Percentiles rank a stretch among this genome's conserved stretches.
Evolutionary conservation across 2,329 filamentous ascomycete species (phyloP).

Genomic region (Intubia oerlemansii): DNA sequence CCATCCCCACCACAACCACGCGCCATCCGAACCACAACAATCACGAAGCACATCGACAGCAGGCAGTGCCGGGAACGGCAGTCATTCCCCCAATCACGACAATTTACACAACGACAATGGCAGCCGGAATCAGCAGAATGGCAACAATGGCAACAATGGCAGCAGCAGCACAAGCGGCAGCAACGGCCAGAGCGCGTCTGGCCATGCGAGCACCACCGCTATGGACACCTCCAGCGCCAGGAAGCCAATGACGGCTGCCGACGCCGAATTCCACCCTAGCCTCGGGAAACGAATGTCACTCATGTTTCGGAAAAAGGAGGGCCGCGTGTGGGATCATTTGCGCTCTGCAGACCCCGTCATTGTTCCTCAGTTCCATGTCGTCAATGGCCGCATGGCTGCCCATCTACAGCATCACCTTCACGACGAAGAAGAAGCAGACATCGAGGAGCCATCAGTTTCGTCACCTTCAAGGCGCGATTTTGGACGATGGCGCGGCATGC

Average conservation of each 20-base stretch:
- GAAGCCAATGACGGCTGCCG: too few relatives aligned
- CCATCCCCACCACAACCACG: conserved; percentile 9
- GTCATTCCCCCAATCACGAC: too few relatives aligned
- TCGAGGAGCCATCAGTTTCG: neutral
- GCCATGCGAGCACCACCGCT: neutral
- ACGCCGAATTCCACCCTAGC: neutral
- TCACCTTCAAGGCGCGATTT: too few relatives aligned
- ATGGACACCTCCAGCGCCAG: too few relatives aligned
- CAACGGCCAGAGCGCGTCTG: conserved; percentile 1
- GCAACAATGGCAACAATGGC: neutral
- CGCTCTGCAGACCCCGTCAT: conserved; percentile 37
- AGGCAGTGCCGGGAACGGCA: too few relatives aligned
- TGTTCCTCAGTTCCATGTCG: conserved; percentile 17
- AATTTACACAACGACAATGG: neutral
- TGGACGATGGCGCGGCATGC: too few relatives aligned
- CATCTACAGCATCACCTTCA: neutral
- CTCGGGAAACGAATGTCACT: conserved; percentile 16
- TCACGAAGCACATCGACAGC: neutral
- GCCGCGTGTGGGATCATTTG: conserved; percentile 33
- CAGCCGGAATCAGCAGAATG: neutral
- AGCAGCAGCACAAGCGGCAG: neutral
- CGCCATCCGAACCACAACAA: conserved; percentile 6
- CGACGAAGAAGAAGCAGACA: too few relatives aligned
- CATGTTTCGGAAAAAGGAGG: conserved; percentile 24
- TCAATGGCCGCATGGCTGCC: too few relatives aligned